phyloP scores from a whole-genome alignment of 805 yeast genomes.

The Sporopachydermia quercuum region DNA sequence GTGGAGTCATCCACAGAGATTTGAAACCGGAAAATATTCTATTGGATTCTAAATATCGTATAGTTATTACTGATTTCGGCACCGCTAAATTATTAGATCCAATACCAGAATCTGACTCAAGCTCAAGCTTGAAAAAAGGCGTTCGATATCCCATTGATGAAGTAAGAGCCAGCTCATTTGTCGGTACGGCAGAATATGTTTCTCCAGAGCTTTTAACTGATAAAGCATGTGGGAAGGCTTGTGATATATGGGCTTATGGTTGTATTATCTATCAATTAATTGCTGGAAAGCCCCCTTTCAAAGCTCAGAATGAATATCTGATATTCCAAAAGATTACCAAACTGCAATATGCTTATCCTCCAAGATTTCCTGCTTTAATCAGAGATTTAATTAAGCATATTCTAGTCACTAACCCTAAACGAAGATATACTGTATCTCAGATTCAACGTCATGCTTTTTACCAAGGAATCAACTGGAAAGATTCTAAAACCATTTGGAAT shows the following conservation, averaged over 20 bases:
- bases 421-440: constrained; percentile 39
- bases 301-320: constrained; percentile 70
- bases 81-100: constrained; percentile 71
- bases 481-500: constrained; percentile 56
- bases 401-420: constrained; percentile 55
- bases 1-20: constrained; percentile 87
- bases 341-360: constrained; percentile 58
- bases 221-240: constrained; percentile 68
- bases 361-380: constrained; percentile 45
- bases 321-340: constrained; percentile 82
- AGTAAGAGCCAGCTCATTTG: constrained; percentile 49
- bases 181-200: constrained; percentile 95
- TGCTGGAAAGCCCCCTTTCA: constrained; percentile 79
- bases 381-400: constrained; percentile 54
- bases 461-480: constrained; percentile 46
- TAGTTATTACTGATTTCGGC: constrained; percentile 93
- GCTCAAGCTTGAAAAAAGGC: constrained; percentile 24
- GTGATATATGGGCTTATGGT: constrained; percentile 92
- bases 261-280: constrained; percentile 76
- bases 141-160: constrained; percentile 25
- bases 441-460: constrained; percentile 67
- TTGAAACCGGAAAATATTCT: constrained; percentile 88
- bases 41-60: constrained; percentile 69
- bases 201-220: constrained; percentile 76
- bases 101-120: constrained; percentile 15